Conservation (phyloP, 805 yeast genomes). For the Pichia paraexigua region DNA sequence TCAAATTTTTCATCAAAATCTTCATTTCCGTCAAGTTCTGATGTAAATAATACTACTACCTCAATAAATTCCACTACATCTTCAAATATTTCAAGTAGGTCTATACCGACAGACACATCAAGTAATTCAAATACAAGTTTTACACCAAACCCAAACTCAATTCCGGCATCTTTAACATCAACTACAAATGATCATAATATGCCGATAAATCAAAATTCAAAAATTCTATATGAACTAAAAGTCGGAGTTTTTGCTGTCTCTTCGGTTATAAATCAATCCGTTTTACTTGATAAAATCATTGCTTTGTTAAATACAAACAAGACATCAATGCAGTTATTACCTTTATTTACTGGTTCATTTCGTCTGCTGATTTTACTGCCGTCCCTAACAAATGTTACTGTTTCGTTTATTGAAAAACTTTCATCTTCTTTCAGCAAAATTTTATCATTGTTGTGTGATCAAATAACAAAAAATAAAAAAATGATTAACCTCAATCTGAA, state of each 20-base stretch:
- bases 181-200: background rate
- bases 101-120: background rate
- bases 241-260: conserved; percentile 21
- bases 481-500: background rate
- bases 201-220: background rate
- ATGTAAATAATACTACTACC: background rate
- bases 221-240: conserved; percentile 17
- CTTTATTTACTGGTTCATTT: conserved; percentile 21
- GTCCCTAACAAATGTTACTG: conserved; percentile 12
- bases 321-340: conserved; percentile 12
- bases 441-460: background rate
- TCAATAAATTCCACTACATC: background rate
- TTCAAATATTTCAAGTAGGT: background rate
- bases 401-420: conserved; percentile 14
- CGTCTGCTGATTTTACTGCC: conserved; percentile 19
- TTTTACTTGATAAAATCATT: conserved; percentile 10
- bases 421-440: conserved; percentile 13
- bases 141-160: background rate
- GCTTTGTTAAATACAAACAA: conserved; percentile 13
- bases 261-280: conserved; percentile 16
- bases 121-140: conserved; percentile 1
- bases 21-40: background rate
- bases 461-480: background rate
- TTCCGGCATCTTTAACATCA: background rate
- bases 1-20: background rate